These are phyloP conservation scores for Metarhizium sp. DNA, from an alignment of 2,329 filamentous ascomycete species.

Conservation along the genomic window DNA sequence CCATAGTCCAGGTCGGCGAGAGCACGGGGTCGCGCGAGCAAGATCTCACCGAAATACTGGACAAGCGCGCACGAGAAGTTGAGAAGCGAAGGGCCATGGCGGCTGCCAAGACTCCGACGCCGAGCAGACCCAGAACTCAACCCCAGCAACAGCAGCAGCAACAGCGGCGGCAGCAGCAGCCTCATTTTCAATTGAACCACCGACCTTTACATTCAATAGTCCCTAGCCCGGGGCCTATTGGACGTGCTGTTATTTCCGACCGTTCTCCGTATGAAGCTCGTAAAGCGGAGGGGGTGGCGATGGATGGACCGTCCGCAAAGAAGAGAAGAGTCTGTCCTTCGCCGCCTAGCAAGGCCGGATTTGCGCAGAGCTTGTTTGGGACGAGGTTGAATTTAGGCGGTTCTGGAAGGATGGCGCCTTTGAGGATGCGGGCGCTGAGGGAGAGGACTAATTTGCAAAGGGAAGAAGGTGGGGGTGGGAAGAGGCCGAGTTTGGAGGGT, in stretches of 20 bases:
- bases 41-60: slow-evolving; percentile 66
- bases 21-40: slow-evolving; percentile 63
- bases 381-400: slow-evolving; percentile 20
- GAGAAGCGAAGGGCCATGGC: slow-evolving; percentile 37
- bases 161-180: slow-evolving; percentile 15
- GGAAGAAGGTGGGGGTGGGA: neutral
- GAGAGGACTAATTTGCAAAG: slow-evolving; percentile 12
- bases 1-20: slow-evolving; percentile 74
- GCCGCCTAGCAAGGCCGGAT: slow-evolving; percentile 22
- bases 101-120: slow-evolving; percentile 24
- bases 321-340: slow-evolving; percentile 18
- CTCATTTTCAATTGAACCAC: slow-evolving; percentile 29
- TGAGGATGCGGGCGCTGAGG: slow-evolving; percentile 10
- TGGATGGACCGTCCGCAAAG: slow-evolving; percentile 14
- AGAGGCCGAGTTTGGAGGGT: neutral
- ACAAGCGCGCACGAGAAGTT: slow-evolving; percentile 54
- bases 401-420: slow-evolving; percentile 8
- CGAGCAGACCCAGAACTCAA: slow-evolving; percentile 5
- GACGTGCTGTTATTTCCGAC: slow-evolving; percentile 21
- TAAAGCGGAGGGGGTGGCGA: slow-evolving; percentile 10
- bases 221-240: slow-evolving; percentile 19
- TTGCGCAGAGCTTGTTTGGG: slow-evolving; percentile 26
- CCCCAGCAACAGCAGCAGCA: slow-evolving; percentile 13
- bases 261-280: slow-evolving; percentile 25
- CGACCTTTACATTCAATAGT: slow-evolving; percentile 32